Evolutionary conservation across 2,329 filamentous ascomycete species (phyloP).

Genomic region (Pleoardoris graminearum): DNA sequence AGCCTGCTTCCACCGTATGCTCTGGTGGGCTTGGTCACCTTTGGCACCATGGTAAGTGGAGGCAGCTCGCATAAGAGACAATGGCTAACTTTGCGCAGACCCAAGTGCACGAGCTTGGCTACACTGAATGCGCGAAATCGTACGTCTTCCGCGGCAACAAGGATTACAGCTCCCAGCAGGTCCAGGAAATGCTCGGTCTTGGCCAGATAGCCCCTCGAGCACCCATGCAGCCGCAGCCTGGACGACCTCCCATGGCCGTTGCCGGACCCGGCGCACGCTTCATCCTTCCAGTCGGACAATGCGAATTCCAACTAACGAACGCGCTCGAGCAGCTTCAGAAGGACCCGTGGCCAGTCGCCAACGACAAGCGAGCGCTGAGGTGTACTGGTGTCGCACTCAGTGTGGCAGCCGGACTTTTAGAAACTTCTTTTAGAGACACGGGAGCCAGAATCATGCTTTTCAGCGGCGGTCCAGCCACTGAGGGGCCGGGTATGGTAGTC

Average conservation of each 20-base stretch:
- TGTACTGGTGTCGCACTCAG: constrained; percentile 97
- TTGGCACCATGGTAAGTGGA: constrained; percentile 79
- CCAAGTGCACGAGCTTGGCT: constrained; percentile 97
- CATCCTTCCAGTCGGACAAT: constrained; percentile 90
- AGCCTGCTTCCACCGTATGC: constrained; percentile 80
- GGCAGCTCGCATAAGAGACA: neutral
- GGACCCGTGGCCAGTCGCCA: constrained; percentile 96
- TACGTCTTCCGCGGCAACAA: constrained; percentile 98
- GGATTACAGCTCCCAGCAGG: constrained; percentile 96
- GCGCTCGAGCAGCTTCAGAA: constrained; percentile 93
- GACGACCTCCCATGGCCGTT: constrained; percentile 68
- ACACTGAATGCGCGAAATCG: constrained; percentile 96
- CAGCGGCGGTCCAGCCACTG: constrained; percentile 89
- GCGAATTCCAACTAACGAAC: constrained; percentile 96
- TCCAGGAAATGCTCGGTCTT: constrained; percentile 98
- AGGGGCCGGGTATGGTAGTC: constrained; percentile 96
- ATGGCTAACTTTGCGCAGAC: constrained; percentile 57
- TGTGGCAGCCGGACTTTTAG: constrained; percentile 87
- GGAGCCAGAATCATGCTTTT: constrained; percentile 97
- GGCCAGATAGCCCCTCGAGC: constrained; percentile 73
- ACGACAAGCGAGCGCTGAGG: constrained; percentile 84
- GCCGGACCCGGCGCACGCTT: constrained; percentile 86
- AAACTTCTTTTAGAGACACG: constrained; percentile 93
- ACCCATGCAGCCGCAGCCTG: constrained; percentile 68
- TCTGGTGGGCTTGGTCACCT: constrained; percentile 81